Percentiles rank a stretch among this genome's conserved stretches.
Evolutionary conservation across 441 rosid genomes (phyloP).

Genomic region (Populus hybrid): DNA sequence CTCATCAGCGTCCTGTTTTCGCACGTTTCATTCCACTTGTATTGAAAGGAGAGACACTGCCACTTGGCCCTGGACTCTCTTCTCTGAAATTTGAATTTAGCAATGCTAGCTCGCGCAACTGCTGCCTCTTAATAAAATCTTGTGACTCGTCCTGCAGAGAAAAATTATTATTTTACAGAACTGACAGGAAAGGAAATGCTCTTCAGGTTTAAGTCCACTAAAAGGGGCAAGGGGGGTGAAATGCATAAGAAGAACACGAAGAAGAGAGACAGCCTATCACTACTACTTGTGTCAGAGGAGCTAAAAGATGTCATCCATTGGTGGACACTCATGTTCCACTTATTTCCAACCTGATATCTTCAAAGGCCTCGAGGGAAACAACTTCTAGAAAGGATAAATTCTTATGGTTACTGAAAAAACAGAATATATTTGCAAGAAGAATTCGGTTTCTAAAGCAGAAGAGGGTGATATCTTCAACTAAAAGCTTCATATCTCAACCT

Average conservation of each 20-base stretch:
- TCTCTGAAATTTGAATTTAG: conserved; percentile 87
- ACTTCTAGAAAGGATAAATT: background rate
- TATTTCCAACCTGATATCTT: background rate
- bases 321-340: background rate
- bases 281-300: too few species aligned
- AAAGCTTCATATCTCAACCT: background rate
- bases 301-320: background rate
- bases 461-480: background rate
- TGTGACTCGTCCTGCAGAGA: conserved; percentile 80
- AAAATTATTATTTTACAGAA: background rate
- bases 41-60: conserved; percentile 85
- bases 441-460: background rate
- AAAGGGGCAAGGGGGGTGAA: background rate
- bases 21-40: conserved; percentile 95
- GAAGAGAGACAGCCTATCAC: too few species aligned
- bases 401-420: background rate
- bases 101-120: conserved; percentile 83
- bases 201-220: background rate
- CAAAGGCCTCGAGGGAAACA: background rate
- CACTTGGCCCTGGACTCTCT: conserved; percentile 94
- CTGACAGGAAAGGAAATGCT: background rate
- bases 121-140: conserved; percentile 90
- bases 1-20: conserved; percentile 80
- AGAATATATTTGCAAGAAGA: too few species aligned
- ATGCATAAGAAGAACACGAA: background rate